phyloP scores from a whole-genome alignment of 352 stramenopile species.

The Globisporangium radiosum region DNA sequence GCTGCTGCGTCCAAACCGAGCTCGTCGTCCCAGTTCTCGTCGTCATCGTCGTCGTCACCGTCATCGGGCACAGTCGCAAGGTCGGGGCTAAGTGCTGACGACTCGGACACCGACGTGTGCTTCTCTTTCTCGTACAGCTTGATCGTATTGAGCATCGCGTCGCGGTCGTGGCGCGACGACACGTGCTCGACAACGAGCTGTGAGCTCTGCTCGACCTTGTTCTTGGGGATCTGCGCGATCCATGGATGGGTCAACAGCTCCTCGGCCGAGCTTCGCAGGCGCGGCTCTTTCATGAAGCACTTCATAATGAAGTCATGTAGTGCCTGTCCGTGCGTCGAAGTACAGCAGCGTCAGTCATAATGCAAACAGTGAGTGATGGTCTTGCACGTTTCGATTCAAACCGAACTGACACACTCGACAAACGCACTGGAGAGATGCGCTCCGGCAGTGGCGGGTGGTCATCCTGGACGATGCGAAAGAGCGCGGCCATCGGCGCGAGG shows the following conservation, averaged over 20 bases:
- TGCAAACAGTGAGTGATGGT: too few relatives aligned
- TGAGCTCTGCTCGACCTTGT: conserved; percentile 84
- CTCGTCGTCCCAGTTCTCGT: conserved; percentile 83
- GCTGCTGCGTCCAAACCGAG: conserved; percentile 49
- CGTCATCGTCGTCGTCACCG: conserved; percentile 33
- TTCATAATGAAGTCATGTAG: conserved; percentile 91
- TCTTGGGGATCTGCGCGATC: conserved; percentile 86
- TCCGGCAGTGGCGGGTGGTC: conserved; percentile 88
- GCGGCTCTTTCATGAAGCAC: conserved; percentile 90
- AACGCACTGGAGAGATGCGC: conserved; percentile 71
- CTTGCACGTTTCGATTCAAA: too few relatives aligned
- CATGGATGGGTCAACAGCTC: conserved; percentile 87
- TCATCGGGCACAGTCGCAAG: conserved; percentile 1
- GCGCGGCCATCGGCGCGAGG: conserved; percentile 82
- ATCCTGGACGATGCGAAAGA: conserved; percentile 93
- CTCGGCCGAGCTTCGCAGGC: conserved; percentile 66
- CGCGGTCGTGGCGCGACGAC: conserved; percentile 66
- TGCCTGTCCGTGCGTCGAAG: conserved; percentile 22
- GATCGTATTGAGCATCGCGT: conserved; percentile 83
- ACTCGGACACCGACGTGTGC: conserved; percentile 10
- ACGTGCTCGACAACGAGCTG: conserved; percentile 73
- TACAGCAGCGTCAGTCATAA: not conserved
- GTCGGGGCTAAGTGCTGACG: not conserved
- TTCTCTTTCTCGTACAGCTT: conserved; percentile 69
- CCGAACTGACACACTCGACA: not conserved